Conservation (phyloP, 441 rosid genomes). For the Syzygium syzygioides region DNA sequence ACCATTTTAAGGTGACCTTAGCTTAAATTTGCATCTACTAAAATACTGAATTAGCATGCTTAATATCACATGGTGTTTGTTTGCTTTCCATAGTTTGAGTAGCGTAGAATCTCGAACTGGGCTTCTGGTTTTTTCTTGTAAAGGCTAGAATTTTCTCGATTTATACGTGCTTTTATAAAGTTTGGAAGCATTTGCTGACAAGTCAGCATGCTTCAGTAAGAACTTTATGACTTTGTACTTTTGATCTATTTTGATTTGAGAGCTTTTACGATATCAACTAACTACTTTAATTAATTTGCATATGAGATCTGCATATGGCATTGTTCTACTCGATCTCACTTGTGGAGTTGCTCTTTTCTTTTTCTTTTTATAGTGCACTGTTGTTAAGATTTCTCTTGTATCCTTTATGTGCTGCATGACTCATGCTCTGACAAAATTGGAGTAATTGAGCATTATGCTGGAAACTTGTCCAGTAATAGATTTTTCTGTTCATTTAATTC, state of each 20-base stretch:
- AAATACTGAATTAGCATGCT: background rate
- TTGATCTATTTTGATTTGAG: background rate
- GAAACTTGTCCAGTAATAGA: background rate
- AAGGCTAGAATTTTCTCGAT: background rate
- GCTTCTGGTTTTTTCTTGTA: background rate
- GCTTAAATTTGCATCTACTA: background rate
- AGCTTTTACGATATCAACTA: background rate
- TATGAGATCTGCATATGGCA: background rate
- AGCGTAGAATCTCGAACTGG: background rate
- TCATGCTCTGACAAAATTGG: background rate
- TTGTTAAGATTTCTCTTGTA: background rate
- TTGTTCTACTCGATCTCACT: background rate
- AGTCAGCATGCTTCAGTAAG: background rate
- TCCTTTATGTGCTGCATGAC: background rate
- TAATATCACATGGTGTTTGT: background rate
- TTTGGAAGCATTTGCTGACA: background rate
- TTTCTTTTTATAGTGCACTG: background rate
- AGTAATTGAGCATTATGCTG: background rate
- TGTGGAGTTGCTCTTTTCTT: background rate
- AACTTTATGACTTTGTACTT: background rate
- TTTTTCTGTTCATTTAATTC: background rate
- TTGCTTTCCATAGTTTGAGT: background rate
- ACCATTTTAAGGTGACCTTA: background rate
- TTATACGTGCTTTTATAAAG: background rate
- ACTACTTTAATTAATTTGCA: background rate